Base-by-base conservation (phyloP, 2,329 filamentous ascomycete genomes). In the Fusarium pseudoanthophilum region DNA sequence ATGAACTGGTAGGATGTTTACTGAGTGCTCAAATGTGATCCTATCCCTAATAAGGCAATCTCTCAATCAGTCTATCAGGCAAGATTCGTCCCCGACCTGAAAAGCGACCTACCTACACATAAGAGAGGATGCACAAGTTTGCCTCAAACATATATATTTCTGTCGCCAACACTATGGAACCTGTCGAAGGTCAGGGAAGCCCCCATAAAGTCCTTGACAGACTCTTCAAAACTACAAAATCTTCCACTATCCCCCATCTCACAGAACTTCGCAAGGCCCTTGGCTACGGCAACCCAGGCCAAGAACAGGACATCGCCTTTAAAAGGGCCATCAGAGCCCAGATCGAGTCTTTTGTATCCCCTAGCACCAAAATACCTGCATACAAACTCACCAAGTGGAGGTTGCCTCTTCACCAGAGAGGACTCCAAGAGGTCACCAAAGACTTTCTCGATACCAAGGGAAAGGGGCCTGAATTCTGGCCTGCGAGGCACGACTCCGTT, bases 381-480 rank as follows among this genome's bases (percentile, higher is more conserved):
- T 28, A 52, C 2, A 64, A 56, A 13, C 53, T 76, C 18, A 52
- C 64, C 5, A 58, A 43, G 46, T 77, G 75, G 75, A 69, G 30
- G 34, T 36, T n/a, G 1, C 42, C 46, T 28, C 14, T 24, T 13
- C 75, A 77, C 15, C 73, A 76, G 11, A 58, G 45, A 39, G 75
- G 71, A 5, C 60, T 77, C 24, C 30, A 62, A n/a, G 73, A 77
- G 20, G 52, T 77, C 43, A 64, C 71, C 5, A 57, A 55, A 10
- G 42, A 64, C n/a, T 77, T 77, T 14, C 65, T 77, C 8, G 39
- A 67, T 11, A 45, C 34, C 6, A 39, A 76, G 21, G 53, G 45
- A 7, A 77, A 70, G 26, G 75, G 75, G 10, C 7, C 7, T 7
- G 49, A 71, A 15, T 77, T 68, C 42, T 77, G 75, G 75, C 75